Evolutionary conservation across 2,329 filamentous ascomycete genomes (phyloP), one percentile per base, ranked within the genome.

Genomic region (Aureobasidium leucospermi): DNA sequence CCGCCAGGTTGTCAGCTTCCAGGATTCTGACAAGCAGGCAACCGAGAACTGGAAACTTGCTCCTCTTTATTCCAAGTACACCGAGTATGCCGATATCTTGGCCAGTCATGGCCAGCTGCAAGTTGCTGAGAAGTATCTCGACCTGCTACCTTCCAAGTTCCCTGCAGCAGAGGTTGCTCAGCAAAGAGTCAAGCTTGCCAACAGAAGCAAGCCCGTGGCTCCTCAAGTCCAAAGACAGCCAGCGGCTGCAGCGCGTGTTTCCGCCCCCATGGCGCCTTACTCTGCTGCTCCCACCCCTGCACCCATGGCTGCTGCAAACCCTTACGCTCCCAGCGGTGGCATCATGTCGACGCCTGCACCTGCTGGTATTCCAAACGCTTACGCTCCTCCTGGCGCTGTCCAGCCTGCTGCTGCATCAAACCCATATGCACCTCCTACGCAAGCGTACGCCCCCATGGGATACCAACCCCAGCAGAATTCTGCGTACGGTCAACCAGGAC

Each of bases 11-110:
- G 92, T 91, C 63, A 91, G 93, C 69, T 99, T 96, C 78, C 78
- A 88, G 67, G 94, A 99, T 70, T 74, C 76, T 8, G 91, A 96
- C 69, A 83, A 84, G 64, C 76, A 77, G 48, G 83, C 89, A 66
- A 79, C 83, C 9, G 85, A 86, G 1, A 89, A 87, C 66, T 99
- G 93, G 93, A 96, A 96, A 76, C 84, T 99, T 61, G 82, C 85
- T 39, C 81, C 86, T 2, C 78, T 99, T 57, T 99, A 99, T 73
- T 87, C 91, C 71, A 96, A 96, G 75, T 99, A 99, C 71, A 87
- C 89, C 31, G 94, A 99, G 75, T 99, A 97, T 72, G 93, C 94
- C 13, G 93, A 99, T 70, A 92, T 99, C 65, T 85, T 95, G 60
- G 91, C 94, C 48, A 85, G 90, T 6, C 90, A 96, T 69, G 94